Base-by-base conservation (phyloP, 352 stramenopile species). In the Stramenopiles sp. region DNA sequence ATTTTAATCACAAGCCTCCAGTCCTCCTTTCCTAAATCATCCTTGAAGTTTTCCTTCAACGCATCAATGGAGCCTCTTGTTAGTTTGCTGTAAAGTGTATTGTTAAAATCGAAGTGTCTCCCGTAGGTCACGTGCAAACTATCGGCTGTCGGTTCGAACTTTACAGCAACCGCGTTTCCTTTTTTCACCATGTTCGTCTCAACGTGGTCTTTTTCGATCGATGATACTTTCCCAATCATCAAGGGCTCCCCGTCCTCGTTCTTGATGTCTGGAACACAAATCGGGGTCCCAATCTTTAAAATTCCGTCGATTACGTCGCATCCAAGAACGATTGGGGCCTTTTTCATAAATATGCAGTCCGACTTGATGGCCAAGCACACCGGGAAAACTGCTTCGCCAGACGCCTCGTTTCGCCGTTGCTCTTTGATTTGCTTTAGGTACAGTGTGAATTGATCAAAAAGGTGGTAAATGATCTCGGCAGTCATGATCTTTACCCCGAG, bases 401-500 rank as follows among this genome's bases (percentile, higher is more conserved):
- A 4, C 12, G 76, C 53, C 18, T 43, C 75, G 0, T 92, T 77
- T 96, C 88, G 77, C 96, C 90, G 37, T 74, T 79, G 69, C 36
- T 83, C 73, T 32, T 68, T 33, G 1, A 83, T 3, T 18, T 37
- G 73, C 37, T 82, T 63, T 80, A 98, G 96, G 83, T 98, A 97
- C 3, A 87, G 83, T 49, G 92, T 97, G 82, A 99, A 98, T 80
- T 98, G 93, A 82, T 98, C 94, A 79, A 98, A 98, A 71, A 99
- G 84, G 84, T 99, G 94, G 84, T 99, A 99, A 83, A 99, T 99
- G 79, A 99, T 99, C 79, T 99, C 95, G 34, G 95, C 95, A 18
- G 94, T 98, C 84, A 99, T 98, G 80, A 99, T 98, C 48, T 89
- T 85, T 68, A 99, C 94, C 76, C 91, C 90, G 49, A 96, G 86